Base-by-base conservation (phyloP, 2,329 filamentous ascomycete genomes). In the Coniochaeta sp. region DNA sequence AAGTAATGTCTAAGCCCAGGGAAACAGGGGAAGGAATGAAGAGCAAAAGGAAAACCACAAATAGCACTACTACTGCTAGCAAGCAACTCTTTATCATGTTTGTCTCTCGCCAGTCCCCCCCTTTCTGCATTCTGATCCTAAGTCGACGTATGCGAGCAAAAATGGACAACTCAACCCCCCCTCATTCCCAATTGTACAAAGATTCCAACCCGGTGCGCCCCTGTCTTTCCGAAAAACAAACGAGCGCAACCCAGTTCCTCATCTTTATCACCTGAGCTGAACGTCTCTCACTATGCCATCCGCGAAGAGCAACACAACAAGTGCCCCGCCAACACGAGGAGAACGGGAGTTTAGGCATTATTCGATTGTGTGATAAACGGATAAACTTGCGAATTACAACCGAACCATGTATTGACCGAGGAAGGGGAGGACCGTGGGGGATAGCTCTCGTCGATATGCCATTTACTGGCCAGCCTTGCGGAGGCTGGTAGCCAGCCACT, bases 401-500 rank as follows among this genome's bases (percentile, higher is more conserved):
- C 80, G 77, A 81, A 76, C 77, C 77, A 75, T 77, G 74, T 26
- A 75, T 66, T 67, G 65, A 61, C 65, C 59, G 63, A 62, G 60
- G 62, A 33, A 59, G 50, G 54, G 61, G 67, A 72, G 71, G 73
- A 74, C 74, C 73, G 74, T 72, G 74, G 74, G n/a, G 68, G 70
- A 75, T 65, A 68, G 54, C 54, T 57, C 54, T 57, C 34, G 33
- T 57, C 68, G 64, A 66, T 64, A 65, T 63, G 19, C 28, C n/a
- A 70, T 81, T 79, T 86, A 87, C 77, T 84, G 79, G 71, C 82
- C 83, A 72, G 83, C 80, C 85, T 93, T 93, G 78, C 88, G 86
- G 77, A 95, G 87, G 73, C 89, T 89, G 76, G 85, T 88, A 76
- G 89, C 89, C 73, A 93, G 87, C 89, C 90, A 93, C 82, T 93